These are phyloP conservation scores for Cephalotrichum gorgonifer DNA, from an alignment of 2,329 filamentous ascomycete species.

Conservation along the genomic window DNA sequence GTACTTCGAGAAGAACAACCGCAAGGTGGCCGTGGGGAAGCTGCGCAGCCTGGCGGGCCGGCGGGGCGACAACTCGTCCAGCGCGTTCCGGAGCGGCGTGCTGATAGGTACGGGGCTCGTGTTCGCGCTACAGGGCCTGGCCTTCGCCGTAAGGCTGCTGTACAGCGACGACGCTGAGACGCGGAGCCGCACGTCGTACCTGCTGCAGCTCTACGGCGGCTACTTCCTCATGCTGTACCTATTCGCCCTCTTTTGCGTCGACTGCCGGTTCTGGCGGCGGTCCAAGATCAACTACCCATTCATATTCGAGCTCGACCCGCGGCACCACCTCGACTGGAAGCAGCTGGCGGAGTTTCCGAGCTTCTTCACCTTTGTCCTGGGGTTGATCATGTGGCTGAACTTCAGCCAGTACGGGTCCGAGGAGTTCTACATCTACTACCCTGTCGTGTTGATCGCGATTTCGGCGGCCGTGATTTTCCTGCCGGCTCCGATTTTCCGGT, in stretches of 20 bases:
- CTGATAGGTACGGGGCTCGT: constrained; percentile 59
- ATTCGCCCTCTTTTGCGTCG: constrained; percentile 73
- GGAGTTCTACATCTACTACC: constrained; percentile 74
- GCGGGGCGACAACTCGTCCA: constrained; percentile 43
- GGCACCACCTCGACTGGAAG: constrained; percentile 81
- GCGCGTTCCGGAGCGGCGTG: constrained; percentile 51
- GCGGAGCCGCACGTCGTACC: constrained; percentile 48
- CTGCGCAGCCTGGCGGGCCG: constrained; percentile 61
- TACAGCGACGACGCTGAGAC: constrained; percentile 31
- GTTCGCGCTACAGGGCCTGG: constrained; percentile 54
- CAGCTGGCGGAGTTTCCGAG: constrained; percentile 79
- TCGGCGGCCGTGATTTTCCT: constrained; percentile 62
- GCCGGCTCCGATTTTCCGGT: constrained; percentile 64
- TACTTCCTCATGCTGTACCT: constrained; percentile 79
- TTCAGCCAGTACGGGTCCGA: constrained; percentile 60
- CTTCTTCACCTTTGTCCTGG: constrained; percentile 68
- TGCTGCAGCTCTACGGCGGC: constrained; percentile 85
- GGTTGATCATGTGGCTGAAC: constrained; percentile 81
- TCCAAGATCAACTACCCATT: constrained; percentile 93
- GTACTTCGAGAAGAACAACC: constrained; percentile 90
- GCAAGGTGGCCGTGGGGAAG: constrained; percentile 82
- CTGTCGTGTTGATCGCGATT: constrained; percentile 65
- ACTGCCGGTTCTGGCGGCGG: constrained; percentile 71
- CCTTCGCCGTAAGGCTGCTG: constrained; percentile 47
- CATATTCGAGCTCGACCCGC: constrained; percentile 90